A percentile compares a stretch with the other conserved stretches of the same genome.
Conservation (phyloP, 192 early-diverging fungal species). For the Entophlyctis luteolus region DNA sequence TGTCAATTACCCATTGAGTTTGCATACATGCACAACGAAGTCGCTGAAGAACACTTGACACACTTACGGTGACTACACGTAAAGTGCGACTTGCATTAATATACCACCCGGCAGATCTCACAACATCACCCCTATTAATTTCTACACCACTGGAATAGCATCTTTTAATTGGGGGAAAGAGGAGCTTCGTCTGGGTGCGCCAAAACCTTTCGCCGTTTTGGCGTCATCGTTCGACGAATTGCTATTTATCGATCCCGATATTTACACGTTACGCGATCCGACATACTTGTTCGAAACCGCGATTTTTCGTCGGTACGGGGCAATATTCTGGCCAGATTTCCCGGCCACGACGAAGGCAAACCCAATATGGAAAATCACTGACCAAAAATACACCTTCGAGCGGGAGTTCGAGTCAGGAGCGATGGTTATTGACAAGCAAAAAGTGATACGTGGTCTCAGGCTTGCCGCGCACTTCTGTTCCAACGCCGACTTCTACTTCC, state of each 20-base stretch:
- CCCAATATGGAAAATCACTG: slow-evolving; percentile 7
- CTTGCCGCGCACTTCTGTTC: slow-evolving; percentile 10
- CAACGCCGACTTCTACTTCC: not conserved
- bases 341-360: not conserved
- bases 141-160: not conserved
- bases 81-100: not conserved
- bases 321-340: slow-evolving; percentile 44
- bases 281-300: slow-evolving; percentile 37
- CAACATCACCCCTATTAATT: not conserved
- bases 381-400: slow-evolving; percentile 3
- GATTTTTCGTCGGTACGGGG: slow-evolving; percentile 34
- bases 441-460: not conserved
- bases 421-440: slow-evolving; percentile 10
- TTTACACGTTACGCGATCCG: slow-evolving; percentile 36
- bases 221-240: slow-evolving; percentile 37
- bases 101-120: not conserved
- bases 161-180: not conserved
- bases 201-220: slow-evolving; percentile 6
- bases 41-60: not conserved
- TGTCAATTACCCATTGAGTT: slow-evolving; percentile 8
- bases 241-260: slow-evolving; percentile 47
- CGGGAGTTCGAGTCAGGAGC: slow-evolving; percentile 17
- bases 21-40: slow-evolving; percentile 21
- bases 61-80: not conserved
- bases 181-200: not conserved